Base-by-base conservation (phyloP, 768 basidiomycete species). In the Amanita fuliginea region DNA sequence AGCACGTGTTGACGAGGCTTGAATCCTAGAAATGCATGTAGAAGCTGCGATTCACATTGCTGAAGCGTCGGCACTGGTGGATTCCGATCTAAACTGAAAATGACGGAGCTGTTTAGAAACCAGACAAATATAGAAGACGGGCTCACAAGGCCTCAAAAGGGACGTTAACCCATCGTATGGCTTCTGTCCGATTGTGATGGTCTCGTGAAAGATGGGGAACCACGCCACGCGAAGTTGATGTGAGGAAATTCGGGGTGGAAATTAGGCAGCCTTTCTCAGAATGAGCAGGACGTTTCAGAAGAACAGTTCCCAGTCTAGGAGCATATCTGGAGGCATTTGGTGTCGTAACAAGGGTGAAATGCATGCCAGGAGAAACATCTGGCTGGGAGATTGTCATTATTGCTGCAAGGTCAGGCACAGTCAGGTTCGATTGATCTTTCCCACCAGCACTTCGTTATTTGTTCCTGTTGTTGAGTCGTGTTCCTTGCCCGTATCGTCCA, bases 101-200 rank as follows among this genome's bases (percentile, higher is more conserved):
- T 46, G 32, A 30, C 9, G 18, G 5, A n/a, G n/a, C 28, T 42
- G 6, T 32, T 21, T 13, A 18, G 9, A 49, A 16, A 42, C 24
- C 24, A 22, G 45, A 18, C n/a, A 41, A 33, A 11, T 42, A 22
- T 16, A 44, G 10, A 22, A 28, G 49, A 22, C 16, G 35, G 21
- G 73, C 81, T 76, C 64, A 90, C 88, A 90, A 91, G 16, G 80
- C 74, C 64, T 91, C 88, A 57, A 89, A 90, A 0, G 87, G 79
- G 0, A 89, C 65, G 52, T 84, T 74, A 0, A 85, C 62, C 76
- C 83, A 86, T 51, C 62, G 70, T 28, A 86, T 73, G 1, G 77
- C 71, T 7, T 64, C 55, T 1, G 75, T 75, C 24, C 55, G 54
- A 16, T 58, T 57, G 19, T 72, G 62, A 49, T 85, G 77, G 56